Conservation (phyloP, 441 rosid genomes). For the Populus trichocarpa region DNA sequence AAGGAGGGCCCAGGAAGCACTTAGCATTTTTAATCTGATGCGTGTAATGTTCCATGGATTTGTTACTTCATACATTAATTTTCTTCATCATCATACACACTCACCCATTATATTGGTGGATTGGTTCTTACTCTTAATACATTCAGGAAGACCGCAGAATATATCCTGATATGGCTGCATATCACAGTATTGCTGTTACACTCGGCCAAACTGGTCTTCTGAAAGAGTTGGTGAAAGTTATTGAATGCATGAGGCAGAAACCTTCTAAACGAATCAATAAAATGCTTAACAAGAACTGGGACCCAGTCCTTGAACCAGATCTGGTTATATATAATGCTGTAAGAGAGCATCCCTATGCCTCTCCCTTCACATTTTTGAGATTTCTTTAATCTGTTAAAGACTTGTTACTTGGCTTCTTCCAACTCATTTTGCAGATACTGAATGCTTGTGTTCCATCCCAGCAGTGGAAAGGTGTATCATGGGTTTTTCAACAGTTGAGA, state of each 20-base stretch:
- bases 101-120: conserved; percentile 15
- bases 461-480: conserved; percentile 88
- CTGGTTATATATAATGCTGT: conserved; percentile 89
- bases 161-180: conserved; percentile 93
- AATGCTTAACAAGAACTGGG: conserved; percentile 59
- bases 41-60: conserved; percentile 48
- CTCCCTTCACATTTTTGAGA: background rate
- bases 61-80: conserved; percentile 1
- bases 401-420: conserved; percentile 8
- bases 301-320: conserved; percentile 84
- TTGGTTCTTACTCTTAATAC: conserved; percentile 27
- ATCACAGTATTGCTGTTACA: conserved; percentile 71
- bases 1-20: conserved; percentile 70
- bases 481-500: conserved; percentile 85
- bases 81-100: background rate
- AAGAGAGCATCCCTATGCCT: conserved; percentile 32
- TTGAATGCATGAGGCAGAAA: conserved; percentile 74
- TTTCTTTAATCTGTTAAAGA: background rate
- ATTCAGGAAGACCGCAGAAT: conserved; percentile 65
- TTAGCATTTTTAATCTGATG: conserved; percentile 62
- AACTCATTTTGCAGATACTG: conserved; percentile 47
- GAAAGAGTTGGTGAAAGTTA: conserved; percentile 62
- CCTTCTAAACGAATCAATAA: conserved; percentile 46
- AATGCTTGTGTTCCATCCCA: conserved; percentile 81
- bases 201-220: conserved; percentile 85